These are phyloP conservation scores for Coprinellus micaceus DNA, from an alignment of 768 basidiomycete genomes.

Conservation along the genomic window DNA sequence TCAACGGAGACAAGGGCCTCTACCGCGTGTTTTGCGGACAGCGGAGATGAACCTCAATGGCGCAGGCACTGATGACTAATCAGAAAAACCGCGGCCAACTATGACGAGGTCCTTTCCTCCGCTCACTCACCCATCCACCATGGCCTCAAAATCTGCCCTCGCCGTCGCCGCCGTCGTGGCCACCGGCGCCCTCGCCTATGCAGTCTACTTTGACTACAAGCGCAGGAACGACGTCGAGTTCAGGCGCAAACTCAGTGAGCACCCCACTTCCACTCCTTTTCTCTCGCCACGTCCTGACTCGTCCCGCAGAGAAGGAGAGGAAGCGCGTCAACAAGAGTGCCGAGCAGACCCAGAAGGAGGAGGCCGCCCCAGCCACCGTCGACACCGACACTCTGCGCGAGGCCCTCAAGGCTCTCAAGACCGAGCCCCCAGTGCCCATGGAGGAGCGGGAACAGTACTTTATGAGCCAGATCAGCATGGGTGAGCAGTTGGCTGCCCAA, in stretches of 20 bases:
- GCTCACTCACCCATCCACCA: background rate
- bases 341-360: conserved; percentile 39
- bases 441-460: conserved; percentile 88
- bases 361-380: conserved; percentile 34
- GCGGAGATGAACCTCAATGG: background rate
- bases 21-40: background rate
- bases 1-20: background rate
- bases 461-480: conserved; percentile 83
- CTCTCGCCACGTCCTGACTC: conserved; percentile 9
- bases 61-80: background rate
- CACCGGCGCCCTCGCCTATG: conserved; percentile 71
- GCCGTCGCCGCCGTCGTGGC: conserved; percentile 50
- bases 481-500: conserved; percentile 75
- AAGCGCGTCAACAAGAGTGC: conserved; percentile 77
- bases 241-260: conserved; percentile 83
- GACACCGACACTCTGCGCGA: conserved; percentile 54
- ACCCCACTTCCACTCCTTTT: conserved; percentile 14
- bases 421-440: conserved; percentile 66
- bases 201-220: conserved; percentile 92
- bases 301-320: conserved; percentile 79
- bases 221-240: conserved; percentile 85
- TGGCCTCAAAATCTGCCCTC: conserved; percentile 33
- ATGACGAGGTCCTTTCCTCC: background rate
- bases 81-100: background rate
- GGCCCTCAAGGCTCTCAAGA: conserved; percentile 63